Conservation (phyloP, 768 basidiomycete species). For the Boletus vermiculosoides region DNA sequence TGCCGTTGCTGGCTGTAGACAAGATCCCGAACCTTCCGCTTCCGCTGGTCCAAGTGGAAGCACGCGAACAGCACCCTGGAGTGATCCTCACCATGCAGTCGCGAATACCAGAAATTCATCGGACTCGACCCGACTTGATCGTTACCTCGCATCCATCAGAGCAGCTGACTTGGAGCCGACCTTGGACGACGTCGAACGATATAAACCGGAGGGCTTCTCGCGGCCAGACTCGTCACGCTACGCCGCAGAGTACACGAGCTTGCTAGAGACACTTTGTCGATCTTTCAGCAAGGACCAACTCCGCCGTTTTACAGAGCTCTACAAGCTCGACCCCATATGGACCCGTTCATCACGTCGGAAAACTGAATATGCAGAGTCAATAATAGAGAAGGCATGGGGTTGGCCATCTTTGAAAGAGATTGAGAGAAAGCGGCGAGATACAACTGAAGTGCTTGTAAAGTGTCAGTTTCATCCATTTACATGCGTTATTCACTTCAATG, state of each 20-base stretch:
- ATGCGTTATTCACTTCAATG: neutral
- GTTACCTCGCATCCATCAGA: slow-evolving; percentile 55
- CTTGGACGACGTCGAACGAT: slow-evolving; percentile 61
- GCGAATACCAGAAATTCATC: slow-evolving; percentile 28
- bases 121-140: slow-evolving; percentile 48
- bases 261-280: slow-evolving; percentile 52
- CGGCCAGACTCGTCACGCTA: slow-evolving; percentile 46
- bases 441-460: slow-evolving; percentile 45
- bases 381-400: slow-evolving; percentile 66
- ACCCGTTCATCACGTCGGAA: slow-evolving; percentile 38
- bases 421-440: slow-evolving; percentile 47
- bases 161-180: slow-evolving; percentile 47
- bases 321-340: slow-evolving; percentile 40
- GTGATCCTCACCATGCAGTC: slow-evolving; percentile 1
- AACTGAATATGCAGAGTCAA: slow-evolving; percentile 42
- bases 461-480: slow-evolving; percentile 37
- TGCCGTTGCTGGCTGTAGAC: slow-evolving; percentile 4
- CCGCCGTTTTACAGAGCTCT: slow-evolving; percentile 49
- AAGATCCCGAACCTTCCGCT: slow-evolving; percentile 4
- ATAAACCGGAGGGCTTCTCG: slow-evolving; percentile 44
- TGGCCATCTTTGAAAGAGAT: slow-evolving; percentile 63
- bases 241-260: slow-evolving; percentile 48
- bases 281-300: slow-evolving; percentile 68
- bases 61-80: slow-evolving; percentile 2
- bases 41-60: slow-evolving; percentile 1